Conservation (phyloP, 1,284 basidiomycete genomes). For the Erythrobasidium hasegawianum region DNA sequence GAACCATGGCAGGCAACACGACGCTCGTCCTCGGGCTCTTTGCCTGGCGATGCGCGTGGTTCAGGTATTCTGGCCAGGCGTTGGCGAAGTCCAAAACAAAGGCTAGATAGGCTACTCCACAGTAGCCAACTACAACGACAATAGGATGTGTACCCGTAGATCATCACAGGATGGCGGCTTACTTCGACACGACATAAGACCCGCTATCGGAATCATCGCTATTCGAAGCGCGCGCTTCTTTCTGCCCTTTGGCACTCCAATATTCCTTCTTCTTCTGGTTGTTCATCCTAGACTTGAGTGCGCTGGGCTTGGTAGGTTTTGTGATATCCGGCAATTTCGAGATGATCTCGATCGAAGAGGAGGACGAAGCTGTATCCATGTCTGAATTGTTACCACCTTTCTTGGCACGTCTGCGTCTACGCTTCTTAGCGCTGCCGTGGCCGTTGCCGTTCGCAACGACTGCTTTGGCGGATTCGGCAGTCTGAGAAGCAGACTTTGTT, state of each 20-base stretch:
- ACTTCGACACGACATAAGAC: conserved; percentile 14
- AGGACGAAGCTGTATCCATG: neutral
- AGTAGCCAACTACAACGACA: neutral
- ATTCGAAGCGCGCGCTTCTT: neutral
- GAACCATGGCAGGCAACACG: conserved; percentile 6
- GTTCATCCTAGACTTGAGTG: neutral
- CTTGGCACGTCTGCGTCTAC: neutral
- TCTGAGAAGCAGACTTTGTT: neutral
- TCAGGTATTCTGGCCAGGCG: neutral
- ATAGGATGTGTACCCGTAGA: neutral
- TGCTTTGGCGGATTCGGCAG: neutral
- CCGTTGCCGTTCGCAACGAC: neutral
- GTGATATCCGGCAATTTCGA: neutral
- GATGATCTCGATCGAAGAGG: neutral
- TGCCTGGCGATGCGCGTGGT: conserved; percentile 9
- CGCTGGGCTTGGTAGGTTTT: neutral
- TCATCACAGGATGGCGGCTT: neutral
- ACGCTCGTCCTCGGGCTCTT: conserved; percentile 23
- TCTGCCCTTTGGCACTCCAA: conserved; percentile 19
- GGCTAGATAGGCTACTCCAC: neutral
- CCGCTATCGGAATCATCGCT: conserved; percentile 7
- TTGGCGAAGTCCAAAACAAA: neutral
- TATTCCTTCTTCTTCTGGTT: conserved; percentile 5
- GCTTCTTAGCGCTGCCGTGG: too few relatives aligned
- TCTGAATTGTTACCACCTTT: neutral